Evolutionary conservation across 345 rosid genomes (phyloP).

Genomic region (sweet orange (Citrus sinensis)): DVS_A1.0 CM039164.1:28752501-28753000

Average conservation of each 20-base stretch:
- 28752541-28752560: neutral
- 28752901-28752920: slow-evolving; percentile 68
- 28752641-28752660: neutral
- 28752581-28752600: neutral
- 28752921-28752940: slow-evolving; percentile 88
- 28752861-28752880: slow-evolving; percentile 64
- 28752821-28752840: slow-evolving; percentile 32
- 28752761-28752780: slow-evolving; percentile 75
- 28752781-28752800: slow-evolving; percentile 64
- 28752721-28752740: slow-evolving; percentile 94
- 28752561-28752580: neutral
- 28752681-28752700: neutral
- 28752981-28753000: neutral
- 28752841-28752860: slow-evolving; percentile 44
- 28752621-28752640: neutral
- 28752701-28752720: slow-evolving; percentile 8
- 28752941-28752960: slow-evolving; percentile 89
- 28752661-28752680: neutral
- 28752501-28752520: slow-evolving; percentile 78
- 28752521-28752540: slow-evolving; percentile 47
- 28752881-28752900: slow-evolving; percentile 68
- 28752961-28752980: slow-evolving; percentile 50
- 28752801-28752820: slow-evolving; percentile 48
- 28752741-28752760: slow-evolving; percentile 85
- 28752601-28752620: neutral